Percentiles rank a stretch among this genome's conserved stretches.
Conservation (phyloP, 768 basidiomycete genomes). For the Amanita molliuscula region DNA sequence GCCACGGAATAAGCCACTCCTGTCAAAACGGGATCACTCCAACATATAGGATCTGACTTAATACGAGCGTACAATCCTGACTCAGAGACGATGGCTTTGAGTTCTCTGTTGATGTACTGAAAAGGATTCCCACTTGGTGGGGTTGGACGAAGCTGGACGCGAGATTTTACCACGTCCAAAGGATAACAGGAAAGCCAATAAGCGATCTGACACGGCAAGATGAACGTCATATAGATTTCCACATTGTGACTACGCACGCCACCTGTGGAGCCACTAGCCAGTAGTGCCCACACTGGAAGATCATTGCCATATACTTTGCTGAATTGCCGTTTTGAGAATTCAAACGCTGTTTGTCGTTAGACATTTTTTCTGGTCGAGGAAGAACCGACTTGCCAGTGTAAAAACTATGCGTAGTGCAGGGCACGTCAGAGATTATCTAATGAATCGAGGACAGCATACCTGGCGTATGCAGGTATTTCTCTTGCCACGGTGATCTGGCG, state of each 20-base stretch:
- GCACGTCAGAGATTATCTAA: not conserved
- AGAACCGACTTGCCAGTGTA: conserved; percentile 39
- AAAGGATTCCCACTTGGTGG: conserved; percentile 69
- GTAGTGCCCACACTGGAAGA: conserved; percentile 76
- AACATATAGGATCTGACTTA: not conserved
- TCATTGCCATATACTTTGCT: conserved; percentile 48
- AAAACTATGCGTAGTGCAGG: conserved; percentile 33
- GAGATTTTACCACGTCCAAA: conserved; percentile 86
- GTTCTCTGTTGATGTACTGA: conserved; percentile 66
- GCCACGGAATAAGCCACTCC: conserved; percentile 61
- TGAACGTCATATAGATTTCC: conserved; percentile 3
- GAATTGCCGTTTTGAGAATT: conserved; percentile 80
- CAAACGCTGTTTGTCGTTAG: conserved; percentile 52
- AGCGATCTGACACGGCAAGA: conserved; percentile 38
- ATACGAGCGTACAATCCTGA: conserved; percentile 52
- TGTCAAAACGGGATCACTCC: conserved; percentile 12
- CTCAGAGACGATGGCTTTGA: conserved; percentile 57
- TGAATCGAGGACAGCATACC: conserved; percentile 30
- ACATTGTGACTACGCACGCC: conserved; percentile 40
- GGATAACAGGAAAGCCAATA: conserved; percentile 97
- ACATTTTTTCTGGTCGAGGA: not conserved
- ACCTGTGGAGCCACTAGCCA: conserved; percentile 76
- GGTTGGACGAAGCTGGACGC: conserved; percentile 66
- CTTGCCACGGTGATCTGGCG: conserved; percentile 76
- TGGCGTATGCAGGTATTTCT: conserved; percentile 96